phyloP scores from a whole-genome alignment of 257 asterid genomes.

The Nicotiana benthamiana region DNA sequence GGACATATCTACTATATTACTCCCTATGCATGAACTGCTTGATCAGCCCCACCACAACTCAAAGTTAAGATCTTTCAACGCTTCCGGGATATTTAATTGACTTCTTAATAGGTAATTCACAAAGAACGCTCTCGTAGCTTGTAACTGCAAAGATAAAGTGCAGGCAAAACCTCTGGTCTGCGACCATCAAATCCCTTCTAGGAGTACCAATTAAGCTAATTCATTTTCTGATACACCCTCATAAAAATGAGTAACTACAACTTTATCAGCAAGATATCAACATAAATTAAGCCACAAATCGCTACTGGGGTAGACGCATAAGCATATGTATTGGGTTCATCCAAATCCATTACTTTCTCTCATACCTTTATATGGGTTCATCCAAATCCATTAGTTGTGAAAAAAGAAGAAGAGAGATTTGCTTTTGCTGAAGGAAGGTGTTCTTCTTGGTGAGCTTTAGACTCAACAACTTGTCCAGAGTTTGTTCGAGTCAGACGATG shows the following conservation, averaged over 20 bases:
- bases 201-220: not conserved
- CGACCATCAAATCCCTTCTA: not conserved
- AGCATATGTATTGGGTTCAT: not conserved
- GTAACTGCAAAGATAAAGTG: not conserved
- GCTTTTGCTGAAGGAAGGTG: no score
- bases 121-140: not conserved
- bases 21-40: not conserved
- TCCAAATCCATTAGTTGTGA: no score
- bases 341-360: not conserved
- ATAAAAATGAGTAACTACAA: not conserved
- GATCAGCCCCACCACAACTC: not conserved
- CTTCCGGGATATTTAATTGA: not conserved
- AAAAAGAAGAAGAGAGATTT: no score
- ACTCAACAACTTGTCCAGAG: no score
- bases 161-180: not conserved
- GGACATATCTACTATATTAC: no score
- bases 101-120: not conserved
- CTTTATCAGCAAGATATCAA: not conserved
- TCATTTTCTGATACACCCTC: not conserved
- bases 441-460: no score
- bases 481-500: no score
- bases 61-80: not conserved
- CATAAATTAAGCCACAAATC: not conserved
- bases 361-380: not conserved
- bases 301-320: not conserved